Evolutionary conservation across 2,329 filamentous ascomycete genomes (phyloP).

Genomic region (Aspergillus texensis): DNA sequence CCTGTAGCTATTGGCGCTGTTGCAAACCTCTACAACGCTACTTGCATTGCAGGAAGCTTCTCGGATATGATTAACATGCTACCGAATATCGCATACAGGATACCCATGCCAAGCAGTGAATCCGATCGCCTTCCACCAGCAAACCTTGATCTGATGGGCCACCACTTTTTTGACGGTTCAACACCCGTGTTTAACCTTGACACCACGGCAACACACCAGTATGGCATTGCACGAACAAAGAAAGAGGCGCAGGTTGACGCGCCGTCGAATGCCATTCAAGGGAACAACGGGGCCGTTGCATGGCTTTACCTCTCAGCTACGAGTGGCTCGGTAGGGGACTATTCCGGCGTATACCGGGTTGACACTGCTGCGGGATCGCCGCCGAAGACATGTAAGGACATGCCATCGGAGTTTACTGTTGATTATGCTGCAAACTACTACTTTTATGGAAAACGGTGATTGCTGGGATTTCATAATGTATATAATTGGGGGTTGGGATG

Average conservation of each 20-base stretch:
- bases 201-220: conserved; percentile 47
- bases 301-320: conserved; percentile 73
- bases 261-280: conserved; percentile 62
- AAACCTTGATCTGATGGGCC: conserved; percentile 67
- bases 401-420: conserved; percentile 67
- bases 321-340: conserved; percentile 60
- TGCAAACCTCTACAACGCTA: conserved; percentile 85
- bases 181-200: conserved; percentile 82
- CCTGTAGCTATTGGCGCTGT: conserved; percentile 73
- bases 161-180: conserved; percentile 76
- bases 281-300: conserved; percentile 68
- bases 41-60: conserved; percentile 72
- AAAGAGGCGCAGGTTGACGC: conserved; percentile 66
- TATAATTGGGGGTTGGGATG: not conserved
- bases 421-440: conserved; percentile 82
- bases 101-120: conserved; percentile 54
- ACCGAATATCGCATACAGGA: conserved; percentile 68
- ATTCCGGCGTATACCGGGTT: conserved; percentile 79
- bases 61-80: conserved; percentile 68
- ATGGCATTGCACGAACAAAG: conserved; percentile 63
- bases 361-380: conserved; percentile 80
- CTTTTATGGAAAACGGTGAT: conserved; percentile 51
- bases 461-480: not conserved
- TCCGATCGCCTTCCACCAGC: conserved; percentile 51
- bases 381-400: conserved; percentile 71